These are phyloP conservation scores for Trichoderma oligosporum DNA, from an alignment of 2,329 filamentous ascomycete species.

Conservation along the genomic window DNA sequence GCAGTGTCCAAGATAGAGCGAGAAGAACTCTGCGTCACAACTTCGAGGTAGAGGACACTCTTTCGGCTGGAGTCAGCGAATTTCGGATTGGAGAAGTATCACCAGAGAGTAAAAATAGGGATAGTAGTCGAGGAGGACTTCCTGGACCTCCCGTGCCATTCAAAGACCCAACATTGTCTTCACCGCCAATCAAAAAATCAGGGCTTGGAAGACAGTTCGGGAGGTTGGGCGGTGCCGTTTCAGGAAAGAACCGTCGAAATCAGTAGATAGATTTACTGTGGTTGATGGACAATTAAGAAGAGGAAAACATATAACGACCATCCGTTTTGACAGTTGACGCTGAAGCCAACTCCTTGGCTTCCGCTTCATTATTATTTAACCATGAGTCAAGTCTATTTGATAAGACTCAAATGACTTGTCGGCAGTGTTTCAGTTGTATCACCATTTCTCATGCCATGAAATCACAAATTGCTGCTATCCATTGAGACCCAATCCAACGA, in stretches of 20 bases:
- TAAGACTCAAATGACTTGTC: too few species aligned
- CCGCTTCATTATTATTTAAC: not conserved
- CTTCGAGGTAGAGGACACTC: conserved; percentile 48
- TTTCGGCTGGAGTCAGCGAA: conserved; percentile 43
- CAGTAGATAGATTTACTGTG: conserved; percentile 21
- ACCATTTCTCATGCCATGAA: not conserved
- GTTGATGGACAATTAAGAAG: not conserved
- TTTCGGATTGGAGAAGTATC: conserved; percentile 41
- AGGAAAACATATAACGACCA: not conserved
- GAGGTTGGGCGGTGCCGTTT: conserved; percentile 66
- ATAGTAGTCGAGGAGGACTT: conserved; percentile 33
- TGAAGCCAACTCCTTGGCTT: not conserved
- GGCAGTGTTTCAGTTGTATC: not conserved
- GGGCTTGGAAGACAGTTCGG: conserved; percentile 67
- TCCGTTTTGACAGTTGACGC: not conserved
- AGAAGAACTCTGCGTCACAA: conserved; percentile 63
- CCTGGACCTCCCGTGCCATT: conserved; percentile 42
- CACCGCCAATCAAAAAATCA: conserved; percentile 54
- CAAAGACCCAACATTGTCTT: conserved; percentile 48
- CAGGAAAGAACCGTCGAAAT: conserved; percentile 56
- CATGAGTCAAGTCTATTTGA: not conserved
- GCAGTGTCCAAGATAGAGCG: conserved; percentile 81
- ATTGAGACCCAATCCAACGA: conserved; percentile 63
- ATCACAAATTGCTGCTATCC: not conserved
- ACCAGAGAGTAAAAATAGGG: conserved; percentile 41